Evolutionary conservation across 176 grass and related monocot species (phyloP).

Genomic region (Oryza nivara): DNA sequence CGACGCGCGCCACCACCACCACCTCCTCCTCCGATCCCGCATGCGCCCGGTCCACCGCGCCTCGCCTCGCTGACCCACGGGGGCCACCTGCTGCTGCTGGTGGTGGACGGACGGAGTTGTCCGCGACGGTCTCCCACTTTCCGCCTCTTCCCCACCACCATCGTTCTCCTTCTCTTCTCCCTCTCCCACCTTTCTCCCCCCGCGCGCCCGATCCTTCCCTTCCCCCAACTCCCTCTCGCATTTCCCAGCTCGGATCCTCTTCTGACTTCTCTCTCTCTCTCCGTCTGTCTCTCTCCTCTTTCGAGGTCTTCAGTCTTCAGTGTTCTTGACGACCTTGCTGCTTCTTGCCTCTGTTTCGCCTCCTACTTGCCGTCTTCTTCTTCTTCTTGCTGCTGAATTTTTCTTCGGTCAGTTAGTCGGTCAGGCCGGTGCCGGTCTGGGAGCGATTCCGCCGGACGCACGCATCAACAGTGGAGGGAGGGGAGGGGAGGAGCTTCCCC

Average conservation of each 20-base stretch:
- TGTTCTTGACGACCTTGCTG: constrained; percentile 26
- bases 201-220: too few relatives aligned
- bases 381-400: neutral
- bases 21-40: neutral
- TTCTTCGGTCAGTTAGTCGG: neutral
- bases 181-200: neutral
- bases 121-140: constrained; percentile 27
- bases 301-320: neutral
- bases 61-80: neutral
- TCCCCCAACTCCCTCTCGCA: neutral
- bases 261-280: too few relatives aligned
- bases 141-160: constrained; percentile 5
- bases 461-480: neutral
- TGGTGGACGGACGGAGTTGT: neutral
- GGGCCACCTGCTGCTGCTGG: neutral
- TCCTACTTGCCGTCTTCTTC: neutral
- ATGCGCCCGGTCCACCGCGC: constrained; percentile 8
- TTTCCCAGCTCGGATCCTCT: constrained; percentile 7
- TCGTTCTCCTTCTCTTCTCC: neutral
- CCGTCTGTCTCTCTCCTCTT: neutral
- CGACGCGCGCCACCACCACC: constrained; percentile 56
- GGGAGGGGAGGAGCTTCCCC: neutral
- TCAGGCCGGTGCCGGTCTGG: neutral
- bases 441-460: neutral
- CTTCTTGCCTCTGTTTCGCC: neutral